Conservation (phyloP, 2,329 filamentous ascomycete genomes). For the Emmonsia crescens region DNA sequence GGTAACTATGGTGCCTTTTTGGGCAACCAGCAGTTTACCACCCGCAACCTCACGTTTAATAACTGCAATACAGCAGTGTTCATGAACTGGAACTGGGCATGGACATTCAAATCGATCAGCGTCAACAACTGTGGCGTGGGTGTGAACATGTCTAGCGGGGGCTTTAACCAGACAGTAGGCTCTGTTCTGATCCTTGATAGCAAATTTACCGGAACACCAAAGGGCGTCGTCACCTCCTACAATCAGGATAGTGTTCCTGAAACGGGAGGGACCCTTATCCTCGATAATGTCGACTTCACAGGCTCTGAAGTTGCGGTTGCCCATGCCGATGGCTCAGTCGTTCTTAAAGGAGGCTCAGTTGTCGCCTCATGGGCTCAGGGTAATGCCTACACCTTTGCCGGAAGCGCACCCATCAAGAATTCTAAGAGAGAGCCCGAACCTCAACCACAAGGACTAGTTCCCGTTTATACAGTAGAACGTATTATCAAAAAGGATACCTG, state of each 20-base stretch:
- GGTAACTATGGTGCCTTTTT: constrained; percentile 68
- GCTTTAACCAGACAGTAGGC: constrained; percentile 62
- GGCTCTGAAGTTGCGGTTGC: constrained; percentile 59
- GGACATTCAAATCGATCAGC: constrained; percentile 64
- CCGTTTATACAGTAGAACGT: neutral
- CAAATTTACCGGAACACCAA: constrained; percentile 60
- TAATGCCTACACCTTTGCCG: constrained; percentile 48
- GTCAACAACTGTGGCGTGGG: constrained; percentile 68
- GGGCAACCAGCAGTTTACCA: constrained; percentile 80
- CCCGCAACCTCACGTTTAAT: constrained; percentile 72
- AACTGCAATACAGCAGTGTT: constrained; percentile 71
- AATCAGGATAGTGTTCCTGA: constrained; percentile 47
- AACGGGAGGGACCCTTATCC: constrained; percentile 69
- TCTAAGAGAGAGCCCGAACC: constrained; percentile 3
- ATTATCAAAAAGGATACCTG: neutral
- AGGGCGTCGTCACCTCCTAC: constrained; percentile 70
- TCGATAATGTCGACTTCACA: constrained; percentile 83
- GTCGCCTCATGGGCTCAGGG: constrained; percentile 71
- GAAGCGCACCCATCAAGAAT: neutral
- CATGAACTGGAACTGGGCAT: constrained; percentile 90
- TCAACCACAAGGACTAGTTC: neutral
- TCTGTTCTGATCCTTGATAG: constrained; percentile 77
- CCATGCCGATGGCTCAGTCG: constrained; percentile 39
- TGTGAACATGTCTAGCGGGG: constrained; percentile 64
- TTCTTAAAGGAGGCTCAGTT: constrained; percentile 60